Base-by-base conservation (phyloP, 2,329 filamentous ascomycete genomes). In the Penicillium sp. region DNA sequence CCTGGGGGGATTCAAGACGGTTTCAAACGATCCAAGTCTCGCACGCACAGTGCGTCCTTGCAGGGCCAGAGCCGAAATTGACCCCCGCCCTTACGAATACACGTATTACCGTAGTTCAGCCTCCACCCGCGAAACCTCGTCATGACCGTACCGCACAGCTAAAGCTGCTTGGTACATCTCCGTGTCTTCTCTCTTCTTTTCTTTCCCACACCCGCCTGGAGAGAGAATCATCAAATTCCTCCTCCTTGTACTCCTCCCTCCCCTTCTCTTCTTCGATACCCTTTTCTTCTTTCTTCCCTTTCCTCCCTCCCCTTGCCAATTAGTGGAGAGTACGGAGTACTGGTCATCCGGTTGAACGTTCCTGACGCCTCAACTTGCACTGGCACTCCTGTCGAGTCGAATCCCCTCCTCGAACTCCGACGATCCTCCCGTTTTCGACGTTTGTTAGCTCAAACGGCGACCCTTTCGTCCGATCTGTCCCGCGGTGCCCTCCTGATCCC, bases 161-260 rank as follows among this genome's bases (percentile, higher is more conserved):
- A 59, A 59, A 41, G 58, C 62, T 63, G 51, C 56, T 55, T 47
- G 59, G 65, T 65, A 58, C 65, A 68, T 62, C 58, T 65, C 67
- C 66, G 63, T 60, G 59, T 65, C 64, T 66, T 63, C 60, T 53
- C 54, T 62, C 60, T 65, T 70, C 66, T 64, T 66, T 67, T 72
- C 73, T 71, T 67, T 68, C 62, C 68, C 72, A 74, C 72, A 75
- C 69, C 71, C 70, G 71, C 68, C 71, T 75, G 73, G 72, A 75
- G 73, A 74, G 73, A 74, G 73, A 75, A 68, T 58, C 46, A 63
- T 58, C 46, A 65, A 66, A 67, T 68, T 65, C 67, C 70, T 73
- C 70, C 63, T 70, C 66, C 67, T 66, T 69, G 68, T 71, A 70
- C 70, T 63, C 67, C 59, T 64, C 71, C 64, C 63, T 58, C 63